Evolutionary conservation across 1,284 basidiomycete species (phyloP).

Genomic region (Malassezia caprae): DNA sequence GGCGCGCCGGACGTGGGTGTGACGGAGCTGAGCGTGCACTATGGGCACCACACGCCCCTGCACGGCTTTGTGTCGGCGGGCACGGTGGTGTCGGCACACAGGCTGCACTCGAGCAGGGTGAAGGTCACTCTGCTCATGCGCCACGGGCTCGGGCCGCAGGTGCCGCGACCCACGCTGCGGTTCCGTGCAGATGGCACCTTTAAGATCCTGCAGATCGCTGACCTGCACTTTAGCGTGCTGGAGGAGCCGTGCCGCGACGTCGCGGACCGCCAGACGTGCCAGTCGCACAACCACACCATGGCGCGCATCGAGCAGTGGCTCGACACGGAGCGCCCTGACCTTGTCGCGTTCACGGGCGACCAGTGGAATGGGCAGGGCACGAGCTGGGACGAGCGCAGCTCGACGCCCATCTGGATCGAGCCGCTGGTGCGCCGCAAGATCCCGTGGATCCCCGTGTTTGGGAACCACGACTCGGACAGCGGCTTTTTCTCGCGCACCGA

Average conservation of each 20-base stretch:
- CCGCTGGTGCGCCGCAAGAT: slow-evolving; percentile 66
- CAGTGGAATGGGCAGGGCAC: slow-evolving; percentile 58
- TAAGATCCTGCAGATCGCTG: slow-evolving; percentile 43
- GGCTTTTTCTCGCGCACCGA: slow-evolving; percentile 29
- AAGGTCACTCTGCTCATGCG: slow-evolving; percentile 21
- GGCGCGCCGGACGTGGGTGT: slow-evolving; percentile 15
- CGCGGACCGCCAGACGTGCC: slow-evolving; percentile 13
- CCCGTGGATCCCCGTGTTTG: slow-evolving; percentile 77
- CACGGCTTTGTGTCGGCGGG: slow-evolving; percentile 32
- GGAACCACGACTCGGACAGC: slow-evolving; percentile 60
- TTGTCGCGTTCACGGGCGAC: slow-evolving; percentile 59
- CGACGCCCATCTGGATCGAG: slow-evolving; percentile 74
- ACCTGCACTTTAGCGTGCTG: slow-evolving; percentile 36
- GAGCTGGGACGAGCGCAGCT: slow-evolving; percentile 72
- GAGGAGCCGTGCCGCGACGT: slow-evolving; percentile 35
- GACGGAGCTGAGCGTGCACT: slow-evolving; percentile 38
- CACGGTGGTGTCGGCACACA: slow-evolving; percentile 15
- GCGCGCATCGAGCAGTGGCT: slow-evolving; percentile 30
- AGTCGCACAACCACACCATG: slow-evolving; percentile 30
- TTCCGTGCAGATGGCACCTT: slow-evolving; percentile 35
- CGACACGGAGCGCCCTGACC: slow-evolving; percentile 71
- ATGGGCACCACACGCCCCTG: slow-evolving; percentile 34
- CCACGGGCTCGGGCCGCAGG: slow-evolving; percentile 20
- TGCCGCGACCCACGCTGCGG: slow-evolving; percentile 13
- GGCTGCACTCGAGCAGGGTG: slow-evolving; percentile 16